Conservation (phyloP, 1,139 yeast genomes). For the Candida smagusa region DNA sequence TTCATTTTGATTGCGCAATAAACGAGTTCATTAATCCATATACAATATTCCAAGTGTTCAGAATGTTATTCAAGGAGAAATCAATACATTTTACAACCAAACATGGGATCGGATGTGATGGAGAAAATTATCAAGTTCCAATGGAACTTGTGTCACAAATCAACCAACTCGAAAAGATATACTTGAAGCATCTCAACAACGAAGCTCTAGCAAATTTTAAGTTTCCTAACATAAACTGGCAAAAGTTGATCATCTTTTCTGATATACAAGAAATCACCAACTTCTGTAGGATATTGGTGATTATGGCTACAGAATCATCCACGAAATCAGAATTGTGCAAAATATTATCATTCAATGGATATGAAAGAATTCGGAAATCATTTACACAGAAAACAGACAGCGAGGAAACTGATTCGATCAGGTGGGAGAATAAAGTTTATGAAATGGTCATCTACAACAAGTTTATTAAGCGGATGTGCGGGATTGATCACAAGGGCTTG, state of each 20-base stretch:
- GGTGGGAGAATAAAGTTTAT: constrained; percentile 23
- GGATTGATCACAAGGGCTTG: no score
- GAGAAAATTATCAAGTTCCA: constrained; percentile 8
- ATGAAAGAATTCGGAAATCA: background rate
- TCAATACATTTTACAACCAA: background rate
- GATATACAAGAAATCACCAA: constrained; percentile 15
- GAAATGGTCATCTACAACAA: constrained; percentile 10
- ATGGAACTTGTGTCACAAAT: constrained; percentile 11
- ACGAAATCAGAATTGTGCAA: constrained; percentile 12
- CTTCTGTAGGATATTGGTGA: constrained; percentile 17
- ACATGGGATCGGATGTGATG: background rate
- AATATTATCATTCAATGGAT: constrained; percentile 5
- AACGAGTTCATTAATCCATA: constrained; percentile 14
- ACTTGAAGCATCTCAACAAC: constrained; percentile 13
- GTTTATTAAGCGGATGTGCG: background rate
- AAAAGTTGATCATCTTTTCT: constrained; percentile 14
- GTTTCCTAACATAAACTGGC: constrained; percentile 7
- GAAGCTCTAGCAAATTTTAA: constrained; percentile 1
- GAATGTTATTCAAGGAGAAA: constrained; percentile 12
- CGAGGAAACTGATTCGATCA: constrained; percentile 8
- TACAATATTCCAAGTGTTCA: constrained; percentile 12
- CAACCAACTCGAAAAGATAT: constrained; percentile 10
- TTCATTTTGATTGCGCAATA: constrained; percentile 8
- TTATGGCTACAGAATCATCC: constrained; percentile 21
- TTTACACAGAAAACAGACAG: background rate